A percentile compares a stretch with the other conserved stretches of the same genome.
phyloP scores from a whole-genome alignment of 1,284 basidiomycete species.

The Ustilago trichophora region DNA sequence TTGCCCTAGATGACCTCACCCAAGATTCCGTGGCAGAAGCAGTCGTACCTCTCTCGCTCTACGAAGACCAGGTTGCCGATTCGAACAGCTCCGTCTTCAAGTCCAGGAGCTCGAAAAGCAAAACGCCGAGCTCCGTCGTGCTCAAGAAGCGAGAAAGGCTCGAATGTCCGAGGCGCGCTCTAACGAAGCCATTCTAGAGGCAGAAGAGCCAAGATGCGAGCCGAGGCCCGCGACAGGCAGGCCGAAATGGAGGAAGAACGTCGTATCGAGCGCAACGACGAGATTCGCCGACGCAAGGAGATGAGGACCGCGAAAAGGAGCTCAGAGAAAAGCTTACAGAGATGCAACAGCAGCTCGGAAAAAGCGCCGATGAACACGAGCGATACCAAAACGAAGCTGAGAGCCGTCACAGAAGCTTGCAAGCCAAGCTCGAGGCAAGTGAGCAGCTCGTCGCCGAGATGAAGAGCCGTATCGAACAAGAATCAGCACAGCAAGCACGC shows the following conservation, averaged over 20 bases:
- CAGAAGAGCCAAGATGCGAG: constrained; percentile 69
- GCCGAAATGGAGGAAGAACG: constrained; percentile 67
- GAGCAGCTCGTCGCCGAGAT: constrained; percentile 42
- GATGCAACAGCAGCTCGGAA: constrained; percentile 60
- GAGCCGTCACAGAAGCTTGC: constrained; percentile 33
- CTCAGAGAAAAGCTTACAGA: constrained; percentile 46
- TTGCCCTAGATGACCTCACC: constrained; percentile 16
- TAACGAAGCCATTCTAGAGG: constrained; percentile 42
- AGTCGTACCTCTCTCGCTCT: constrained; percentile 58
- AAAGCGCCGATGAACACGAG: constrained; percentile 70
- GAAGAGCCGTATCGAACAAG: constrained; percentile 34
- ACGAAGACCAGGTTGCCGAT: constrained; percentile 65
- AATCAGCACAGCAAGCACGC: constrained; percentile 32
- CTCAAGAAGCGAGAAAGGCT: constrained; percentile 35
- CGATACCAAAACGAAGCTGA: constrained; percentile 68
- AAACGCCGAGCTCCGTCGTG: constrained; percentile 39
- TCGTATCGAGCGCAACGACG: constrained; percentile 52
- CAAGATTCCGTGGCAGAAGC: constrained; percentile 48
- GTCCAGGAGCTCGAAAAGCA: constrained; percentile 44
- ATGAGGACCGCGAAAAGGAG: constrained; percentile 49
- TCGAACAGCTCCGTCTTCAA: constrained; percentile 62
- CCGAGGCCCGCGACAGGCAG: constrained; percentile 72
- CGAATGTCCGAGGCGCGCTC: constrained; percentile 36
- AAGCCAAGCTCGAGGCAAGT: constrained; percentile 47
- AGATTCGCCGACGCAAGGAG: constrained; percentile 54